phyloP scores from a whole-genome alignment of 805 yeast genomes.

The Wickerhamiella dianesei region DNA sequence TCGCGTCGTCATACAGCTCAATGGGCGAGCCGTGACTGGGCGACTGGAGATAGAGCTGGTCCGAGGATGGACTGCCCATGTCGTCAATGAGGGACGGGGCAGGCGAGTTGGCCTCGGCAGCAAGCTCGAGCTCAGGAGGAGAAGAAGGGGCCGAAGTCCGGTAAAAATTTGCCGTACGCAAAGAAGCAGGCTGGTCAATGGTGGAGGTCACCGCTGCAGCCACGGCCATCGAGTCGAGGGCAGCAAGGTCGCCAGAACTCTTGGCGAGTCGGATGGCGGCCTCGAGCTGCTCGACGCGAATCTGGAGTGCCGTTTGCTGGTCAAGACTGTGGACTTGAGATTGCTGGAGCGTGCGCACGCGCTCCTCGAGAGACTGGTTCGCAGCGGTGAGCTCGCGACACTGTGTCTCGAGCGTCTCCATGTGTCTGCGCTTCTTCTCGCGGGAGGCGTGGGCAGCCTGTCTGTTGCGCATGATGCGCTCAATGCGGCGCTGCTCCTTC shows the following conservation, averaged over 20 bases:
- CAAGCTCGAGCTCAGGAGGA: not conserved
- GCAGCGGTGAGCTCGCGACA: constrained; percentile 21
- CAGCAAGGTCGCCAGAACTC: constrained; percentile 15
- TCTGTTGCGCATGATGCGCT: constrained; percentile 82
- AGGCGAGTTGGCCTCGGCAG: constrained; percentile 10
- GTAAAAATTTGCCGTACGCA: not conserved
- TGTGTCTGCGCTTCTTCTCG: constrained; percentile 87
- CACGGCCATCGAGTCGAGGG: constrained; percentile 4
- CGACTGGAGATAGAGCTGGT: not conserved
- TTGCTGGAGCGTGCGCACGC: constrained; percentile 11
- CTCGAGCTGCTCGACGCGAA: constrained; percentile 18
- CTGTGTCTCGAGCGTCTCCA: constrained; percentile 65
- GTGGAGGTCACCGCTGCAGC: not conserved
- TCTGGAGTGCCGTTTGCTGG: constrained; percentile 7
- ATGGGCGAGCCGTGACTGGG: not conserved
- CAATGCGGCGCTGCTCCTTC: constrained; percentile 91
- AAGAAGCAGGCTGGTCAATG: not conserved
- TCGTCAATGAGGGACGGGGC: constrained; percentile 17
- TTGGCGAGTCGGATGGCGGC: constrained; percentile 15
- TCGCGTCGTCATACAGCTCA: not conserved
- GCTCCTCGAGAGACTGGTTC: constrained; percentile 19
- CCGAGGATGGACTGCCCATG: constrained; percentile 14
- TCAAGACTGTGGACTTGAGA: constrained; percentile 9
- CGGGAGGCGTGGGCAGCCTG: constrained; percentile 97
- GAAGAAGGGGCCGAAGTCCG: not conserved